Evolutionary conservation across 257 asterid species (phyloP).

Genomic region (Echium plantagineum): DNA sequence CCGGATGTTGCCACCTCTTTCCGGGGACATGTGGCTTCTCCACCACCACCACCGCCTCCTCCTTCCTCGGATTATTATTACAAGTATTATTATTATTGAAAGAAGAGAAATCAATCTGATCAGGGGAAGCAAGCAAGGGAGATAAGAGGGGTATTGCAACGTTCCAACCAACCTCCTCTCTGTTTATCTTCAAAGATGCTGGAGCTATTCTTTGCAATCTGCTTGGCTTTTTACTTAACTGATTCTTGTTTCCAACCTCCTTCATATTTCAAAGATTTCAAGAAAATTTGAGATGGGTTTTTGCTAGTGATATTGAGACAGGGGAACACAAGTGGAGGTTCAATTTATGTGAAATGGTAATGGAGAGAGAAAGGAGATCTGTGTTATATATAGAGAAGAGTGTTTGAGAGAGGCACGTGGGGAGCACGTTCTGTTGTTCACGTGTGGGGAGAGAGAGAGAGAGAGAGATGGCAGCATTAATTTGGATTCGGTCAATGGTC

Average conservation of each 20-base stretch:
- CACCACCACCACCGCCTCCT: conserved; percentile 15
- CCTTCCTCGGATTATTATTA: conserved; percentile 19
- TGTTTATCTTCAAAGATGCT: conserved; percentile 41
- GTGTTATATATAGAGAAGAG: conserved; percentile 2
- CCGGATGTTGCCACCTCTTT: conserved; percentile 28
- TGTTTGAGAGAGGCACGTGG: conserved; percentile 16
- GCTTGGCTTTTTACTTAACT: conserved; percentile 31
- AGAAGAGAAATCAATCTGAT: conserved; percentile 7
- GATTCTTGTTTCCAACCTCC: conserved; percentile 7
- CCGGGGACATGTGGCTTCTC: background rate
- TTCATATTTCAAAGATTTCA: background rate
- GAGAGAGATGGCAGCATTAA: background rate
- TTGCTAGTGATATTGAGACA: background rate
- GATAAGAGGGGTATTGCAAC: conserved; percentile 59
- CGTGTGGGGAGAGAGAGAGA: background rate
- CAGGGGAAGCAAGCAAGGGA: conserved; percentile 54
- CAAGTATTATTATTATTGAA: conserved; percentile 15
- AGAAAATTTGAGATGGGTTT: background rate
- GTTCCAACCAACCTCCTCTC: conserved; percentile 40
- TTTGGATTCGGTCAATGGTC: background rate
- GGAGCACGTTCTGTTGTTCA: background rate
- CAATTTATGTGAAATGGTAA: background rate
- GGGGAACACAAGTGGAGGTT: background rate
- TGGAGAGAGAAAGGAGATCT: background rate
- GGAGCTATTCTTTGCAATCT: conserved; percentile 53